Base-by-base conservation (phyloP, 805 yeast genomes). In the Schwanniomyces polymorphus region DNA sequence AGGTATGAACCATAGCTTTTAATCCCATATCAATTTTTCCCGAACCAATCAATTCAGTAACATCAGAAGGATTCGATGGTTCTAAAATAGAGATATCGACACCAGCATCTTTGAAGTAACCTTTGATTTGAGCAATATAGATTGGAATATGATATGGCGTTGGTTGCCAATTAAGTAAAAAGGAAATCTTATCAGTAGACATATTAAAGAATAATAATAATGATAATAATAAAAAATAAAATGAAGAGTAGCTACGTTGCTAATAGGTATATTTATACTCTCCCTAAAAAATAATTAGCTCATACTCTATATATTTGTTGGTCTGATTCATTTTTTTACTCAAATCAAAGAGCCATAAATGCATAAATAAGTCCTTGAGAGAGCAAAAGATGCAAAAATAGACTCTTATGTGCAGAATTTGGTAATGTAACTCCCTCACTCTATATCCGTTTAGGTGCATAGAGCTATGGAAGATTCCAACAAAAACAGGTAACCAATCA, bases 1-100 rank as follows among this genome's bases (percentile, higher is more conserved):
- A 63, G 5, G 84, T 79, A 55, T 79, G 84, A 53, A 79, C 78
- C 84, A 79, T 79, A 38, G 84, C 84, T 58, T 79, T 79, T 51
- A 79, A 66, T 11, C 84, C 84, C 80, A 79, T 76, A 62, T 79
- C 83, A 42, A 78, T 68, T 51, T 79, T 79, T 27, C 84, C 84
- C 1, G 79, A 70, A 6, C 84, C 84, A 59, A 79, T 75, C 50
- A 79, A 64, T 49, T 79, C 82, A 25, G 83, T 79, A 38, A 79
- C 84, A 59, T 79, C 84, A 11, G 81, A 76, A 18, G 84, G 83
- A 53, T 79, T 78, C 38, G 80, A 72, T 43, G 84, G 84, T 57
- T 79, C 82, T 52, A 79, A 59, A 44, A 79, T 70, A 8, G 84
- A 78, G 46, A 79, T 65, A 47, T 77, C 80, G 41, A 79, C 62